These are phyloP conservation scores for Fusarium heterosporum DNA, from an alignment of 2,329 filamentous ascomycete species.

Conservation along the genomic window DNA sequence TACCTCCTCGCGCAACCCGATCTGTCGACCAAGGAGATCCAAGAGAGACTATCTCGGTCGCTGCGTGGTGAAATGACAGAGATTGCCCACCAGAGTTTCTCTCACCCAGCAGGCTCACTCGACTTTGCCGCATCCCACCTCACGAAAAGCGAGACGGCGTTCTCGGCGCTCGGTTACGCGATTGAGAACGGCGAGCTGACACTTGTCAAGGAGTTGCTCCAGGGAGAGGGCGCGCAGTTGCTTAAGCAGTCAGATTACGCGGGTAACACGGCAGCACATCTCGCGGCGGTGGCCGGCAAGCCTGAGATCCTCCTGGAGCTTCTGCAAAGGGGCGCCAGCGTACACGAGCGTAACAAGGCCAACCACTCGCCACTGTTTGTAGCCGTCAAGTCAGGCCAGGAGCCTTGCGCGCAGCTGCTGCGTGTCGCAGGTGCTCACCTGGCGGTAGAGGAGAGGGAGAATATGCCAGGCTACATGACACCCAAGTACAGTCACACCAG, in stretches of 20 bases:
- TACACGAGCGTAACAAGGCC: slow-evolving; percentile 73
- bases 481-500: slow-evolving; percentile 34
- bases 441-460: slow-evolving; percentile 56
- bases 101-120: slow-evolving; percentile 72
- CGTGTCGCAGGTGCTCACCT: slow-evolving; percentile 70
- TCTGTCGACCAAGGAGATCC: slow-evolving; percentile 73
- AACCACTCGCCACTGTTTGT: slow-evolving; percentile 75
- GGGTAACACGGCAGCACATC: slow-evolving; percentile 77
- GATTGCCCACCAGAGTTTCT: slow-evolving; percentile 76
- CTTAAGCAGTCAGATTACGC: slow-evolving; percentile 83
- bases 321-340: slow-evolving; percentile 71
- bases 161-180: slow-evolving; percentile 83
- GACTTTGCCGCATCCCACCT: slow-evolving; percentile 58
- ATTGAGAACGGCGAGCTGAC: slow-evolving; percentile 77
- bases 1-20: slow-evolving; percentile 80
- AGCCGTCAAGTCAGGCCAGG: slow-evolving; percentile 68
- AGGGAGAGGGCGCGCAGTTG: slow-evolving; percentile 72
- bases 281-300: slow-evolving; percentile 67
- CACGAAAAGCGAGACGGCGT: slow-evolving; percentile 69
- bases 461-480: slow-evolving; percentile 42
- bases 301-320: slow-evolving; percentile 69
- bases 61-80: slow-evolving; percentile 90
- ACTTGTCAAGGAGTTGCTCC: slow-evolving; percentile 74
- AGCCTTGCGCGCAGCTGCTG: slow-evolving; percentile 65
- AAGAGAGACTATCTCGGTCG: slow-evolving; percentile 76